These are phyloP conservation scores for Daldinia eschscholtzii DNA, from an alignment of 2,329 filamentous ascomycete genomes.

Conservation along the genomic window DNA sequence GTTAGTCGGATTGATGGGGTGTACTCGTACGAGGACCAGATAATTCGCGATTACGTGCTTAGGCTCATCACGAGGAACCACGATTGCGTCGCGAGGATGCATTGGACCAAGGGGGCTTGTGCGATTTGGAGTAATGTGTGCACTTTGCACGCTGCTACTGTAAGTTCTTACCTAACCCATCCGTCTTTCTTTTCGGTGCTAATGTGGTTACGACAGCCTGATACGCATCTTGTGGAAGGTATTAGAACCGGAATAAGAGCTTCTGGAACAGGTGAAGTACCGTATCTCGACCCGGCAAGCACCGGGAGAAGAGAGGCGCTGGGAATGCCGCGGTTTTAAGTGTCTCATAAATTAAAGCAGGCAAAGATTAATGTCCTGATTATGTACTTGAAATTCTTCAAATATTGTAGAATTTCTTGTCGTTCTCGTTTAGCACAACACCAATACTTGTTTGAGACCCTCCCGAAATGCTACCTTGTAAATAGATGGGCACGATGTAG, in stretches of 20 bases:
- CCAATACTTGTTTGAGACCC: background rate
- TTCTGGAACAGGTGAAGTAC: constrained; percentile 55
- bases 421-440: background rate
- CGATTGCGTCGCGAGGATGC: constrained; percentile 56
- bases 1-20: constrained; percentile 56
- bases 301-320: background rate
- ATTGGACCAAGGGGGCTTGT: constrained; percentile 55
- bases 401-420: background rate
- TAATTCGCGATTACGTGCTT: constrained; percentile 55
- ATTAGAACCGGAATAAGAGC: constrained; percentile 54
- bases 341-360: background rate
- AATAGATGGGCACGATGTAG: background rate
- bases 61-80: constrained; percentile 56
- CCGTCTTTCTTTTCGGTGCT: background rate
- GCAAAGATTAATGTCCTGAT: background rate
- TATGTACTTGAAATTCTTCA: background rate
- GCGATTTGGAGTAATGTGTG: constrained; percentile 58
- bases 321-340: constrained; percentile 7
- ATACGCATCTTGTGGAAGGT: constrained; percentile 47
- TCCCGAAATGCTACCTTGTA: background rate
- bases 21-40: constrained; percentile 52
- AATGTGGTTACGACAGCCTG: constrained; percentile 44
- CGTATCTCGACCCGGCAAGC: constrained; percentile 27
- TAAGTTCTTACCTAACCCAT: constrained; percentile 38
- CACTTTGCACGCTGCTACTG: constrained; percentile 52